Evolutionary conservation across 768 basidiomycete genomes (phyloP).

Genomic region (Russula griseocarnosa): DNA sequence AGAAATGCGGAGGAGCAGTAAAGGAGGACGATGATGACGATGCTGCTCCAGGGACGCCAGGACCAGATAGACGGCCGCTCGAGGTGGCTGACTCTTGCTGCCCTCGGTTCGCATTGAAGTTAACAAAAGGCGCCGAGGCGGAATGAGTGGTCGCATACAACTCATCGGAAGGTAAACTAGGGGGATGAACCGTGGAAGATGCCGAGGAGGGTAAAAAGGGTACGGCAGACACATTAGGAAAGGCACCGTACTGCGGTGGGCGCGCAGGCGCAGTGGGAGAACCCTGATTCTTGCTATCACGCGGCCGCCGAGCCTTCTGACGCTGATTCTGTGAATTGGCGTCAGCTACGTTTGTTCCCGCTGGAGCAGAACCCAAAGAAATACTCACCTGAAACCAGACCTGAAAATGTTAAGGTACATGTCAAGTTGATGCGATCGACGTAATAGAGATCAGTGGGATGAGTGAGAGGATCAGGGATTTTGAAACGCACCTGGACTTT

Average conservation of each 20-base stretch:
- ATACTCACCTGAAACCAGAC: conserved; percentile 82
- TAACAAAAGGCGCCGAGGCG: conserved; percentile 4
- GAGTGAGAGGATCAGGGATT: conserved; percentile 12
- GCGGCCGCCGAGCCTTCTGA: conserved; percentile 79
- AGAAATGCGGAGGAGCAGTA: not conserved
- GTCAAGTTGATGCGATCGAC: conserved; percentile 12
- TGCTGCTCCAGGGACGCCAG: conserved; percentile 25
- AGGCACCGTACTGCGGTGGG: conserved; percentile 62
- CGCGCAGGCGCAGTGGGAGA: conserved; percentile 45
- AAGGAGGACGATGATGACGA: conserved; percentile 2
- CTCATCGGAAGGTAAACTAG: conserved; percentile 21
- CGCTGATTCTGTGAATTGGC: conserved; percentile 63
- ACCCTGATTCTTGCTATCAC: conserved; percentile 43
- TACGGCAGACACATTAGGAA: conserved; percentile 42
- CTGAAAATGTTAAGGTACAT: conserved; percentile 44
- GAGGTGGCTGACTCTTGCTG: conserved; percentile 3
- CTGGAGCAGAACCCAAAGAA: not conserved
- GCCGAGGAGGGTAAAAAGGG: conserved; percentile 34
- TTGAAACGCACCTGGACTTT: conserved; percentile 74
- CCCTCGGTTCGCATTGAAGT: conserved; percentile 7
- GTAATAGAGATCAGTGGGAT: conserved; percentile 17
- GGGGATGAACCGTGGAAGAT: conserved; percentile 29
- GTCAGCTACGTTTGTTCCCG: conserved; percentile 20
- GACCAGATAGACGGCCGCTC: conserved; percentile 21
- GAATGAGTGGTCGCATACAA: conserved; percentile 11